Evolutionary conservation across 345 rosid genomes (phyloP).

Genomic region (Populus ilicifolia): DNA sequence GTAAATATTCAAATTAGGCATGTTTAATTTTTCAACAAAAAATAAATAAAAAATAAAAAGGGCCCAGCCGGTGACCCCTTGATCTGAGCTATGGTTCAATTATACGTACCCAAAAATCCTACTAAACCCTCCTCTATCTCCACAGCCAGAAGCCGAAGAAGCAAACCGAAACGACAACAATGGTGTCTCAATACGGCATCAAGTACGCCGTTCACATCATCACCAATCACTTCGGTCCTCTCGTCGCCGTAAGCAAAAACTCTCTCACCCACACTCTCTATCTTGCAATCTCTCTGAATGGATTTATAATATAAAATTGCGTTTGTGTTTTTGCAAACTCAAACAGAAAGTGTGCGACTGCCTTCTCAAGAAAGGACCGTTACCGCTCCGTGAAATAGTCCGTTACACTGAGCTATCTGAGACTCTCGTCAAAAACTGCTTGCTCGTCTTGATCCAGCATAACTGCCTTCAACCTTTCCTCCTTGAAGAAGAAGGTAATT

Average conservation of each 20-base stretch:
- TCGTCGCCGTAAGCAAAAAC: conserved; percentile 49
- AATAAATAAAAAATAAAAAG: background rate
- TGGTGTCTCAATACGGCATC: conserved; percentile 52
- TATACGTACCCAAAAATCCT: too few relatives aligned
- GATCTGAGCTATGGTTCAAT: conserved; percentile 35
- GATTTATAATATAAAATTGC: background rate
- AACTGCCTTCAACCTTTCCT: conserved; percentile 78
- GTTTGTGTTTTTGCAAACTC: background rate
- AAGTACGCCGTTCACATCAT: conserved; percentile 66
- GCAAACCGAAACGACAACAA: background rate
- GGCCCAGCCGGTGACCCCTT: conserved; percentile 37
- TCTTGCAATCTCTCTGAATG: background rate
- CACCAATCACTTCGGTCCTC: conserved; percentile 72
- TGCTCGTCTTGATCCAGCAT: conserved; percentile 73
- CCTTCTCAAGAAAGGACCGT: conserved; percentile 64
- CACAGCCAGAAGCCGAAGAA: background rate
- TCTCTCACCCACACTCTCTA: background rate
- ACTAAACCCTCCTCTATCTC: background rate
- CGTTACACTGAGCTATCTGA: conserved; percentile 42
- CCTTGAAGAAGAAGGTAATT: conserved; percentile 27
- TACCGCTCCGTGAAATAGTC: conserved; percentile 41
- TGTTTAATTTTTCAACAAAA: too few relatives aligned
- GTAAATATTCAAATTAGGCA: too few relatives aligned
- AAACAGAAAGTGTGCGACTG: conserved; percentile 82
- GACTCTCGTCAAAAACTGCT: conserved; percentile 54